Conservation (phyloP, 129 eudicot species). For the Artemisia tridentata region DNA sequence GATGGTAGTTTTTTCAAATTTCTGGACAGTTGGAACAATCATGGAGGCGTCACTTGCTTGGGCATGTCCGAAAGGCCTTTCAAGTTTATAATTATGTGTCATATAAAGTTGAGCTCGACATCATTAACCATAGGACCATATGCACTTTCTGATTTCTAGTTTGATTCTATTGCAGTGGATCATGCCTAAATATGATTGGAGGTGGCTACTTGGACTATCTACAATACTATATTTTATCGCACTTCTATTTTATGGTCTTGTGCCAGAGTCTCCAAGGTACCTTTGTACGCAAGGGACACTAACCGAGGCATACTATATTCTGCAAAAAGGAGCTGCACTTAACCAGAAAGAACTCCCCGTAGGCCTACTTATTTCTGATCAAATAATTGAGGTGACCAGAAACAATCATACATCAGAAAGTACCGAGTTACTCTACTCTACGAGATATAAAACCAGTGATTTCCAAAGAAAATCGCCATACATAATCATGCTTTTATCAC, state of each 20-base stretch:
- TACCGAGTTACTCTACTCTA: neutral
- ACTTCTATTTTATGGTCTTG: constrained; percentile 35
- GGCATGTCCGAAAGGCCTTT: constrained; percentile 31
- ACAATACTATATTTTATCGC: constrained; percentile 48
- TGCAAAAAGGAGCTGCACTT: constrained; percentile 47
- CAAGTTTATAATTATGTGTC: too few relatives aligned
- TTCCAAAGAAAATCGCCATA: neutral
- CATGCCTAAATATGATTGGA: constrained; percentile 67
- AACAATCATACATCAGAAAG: neutral
- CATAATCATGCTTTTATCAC: too few relatives aligned
- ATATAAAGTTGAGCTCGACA: too few relatives aligned
- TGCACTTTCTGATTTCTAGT: too few relatives aligned
- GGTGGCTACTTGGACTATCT: constrained; percentile 61
- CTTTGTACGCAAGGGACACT: constrained; percentile 45
- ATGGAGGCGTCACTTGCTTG: constrained; percentile 72
- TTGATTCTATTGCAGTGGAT: constrained; percentile 34
- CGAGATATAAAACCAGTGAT: neutral
- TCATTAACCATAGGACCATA: too few relatives aligned
- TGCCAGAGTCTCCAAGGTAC: constrained; percentile 55
- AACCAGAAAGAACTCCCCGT: constrained; percentile 49
- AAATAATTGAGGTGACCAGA: neutral
- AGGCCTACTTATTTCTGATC: constrained; percentile 41
- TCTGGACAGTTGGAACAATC: constrained; percentile 79
- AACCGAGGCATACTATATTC: constrained; percentile 42
- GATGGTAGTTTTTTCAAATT: constrained; percentile 71